Evolutionary conservation across 257 asterid genomes (phyloP), one percentile per base, ranked within the genome.

Genomic region (Mitragyna speciosa): DNA sequence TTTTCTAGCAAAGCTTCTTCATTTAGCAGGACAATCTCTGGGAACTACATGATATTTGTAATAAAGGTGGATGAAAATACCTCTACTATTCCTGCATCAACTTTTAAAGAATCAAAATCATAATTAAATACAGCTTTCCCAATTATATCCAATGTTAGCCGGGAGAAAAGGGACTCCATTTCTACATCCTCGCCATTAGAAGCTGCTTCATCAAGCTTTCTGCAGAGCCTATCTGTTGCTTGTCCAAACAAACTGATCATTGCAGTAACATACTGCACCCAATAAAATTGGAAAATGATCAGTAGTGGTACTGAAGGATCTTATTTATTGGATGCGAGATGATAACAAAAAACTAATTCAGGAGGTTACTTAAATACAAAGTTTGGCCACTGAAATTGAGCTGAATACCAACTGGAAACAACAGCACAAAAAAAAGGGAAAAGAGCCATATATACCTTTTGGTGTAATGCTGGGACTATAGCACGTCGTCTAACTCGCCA

Each of bases 101-200:
- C 87, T 73, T 85, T 90, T 85, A 93, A 87, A 31, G 99, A 95
- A 88, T 95, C 98, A 79, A 95, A 95, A 66, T 95, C 98, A 70
- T 95, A 95, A 89, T 95, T 95, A 83, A 95, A 95, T 75, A 95
- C 94, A 73, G 99, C 99, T 91, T 93, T 94, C 78, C 99, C 99
- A 72, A 93, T 95, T 84, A 95, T 89, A 86, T 95, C 99, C 83
- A 95, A 83, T 30, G 99, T 95, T 89, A 95, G 85, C 71, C 94
- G 97, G 79, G 99, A 95, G 85, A 95, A 95, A 66, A 95, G 98
- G 84, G 99, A 93, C 89, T 93, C 98, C 98, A 95, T 93, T 86
- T 95, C 98, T 54, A 93, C 96, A 80, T 92, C 97, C 87, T 93
- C 97, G 30, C 97, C 97, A 80, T 95, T 91, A 82, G 97, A 90